Conservation (phyloP, 2,329 filamentous ascomycete genomes). For the Aspergillus pseudoglaucus region DNA sequence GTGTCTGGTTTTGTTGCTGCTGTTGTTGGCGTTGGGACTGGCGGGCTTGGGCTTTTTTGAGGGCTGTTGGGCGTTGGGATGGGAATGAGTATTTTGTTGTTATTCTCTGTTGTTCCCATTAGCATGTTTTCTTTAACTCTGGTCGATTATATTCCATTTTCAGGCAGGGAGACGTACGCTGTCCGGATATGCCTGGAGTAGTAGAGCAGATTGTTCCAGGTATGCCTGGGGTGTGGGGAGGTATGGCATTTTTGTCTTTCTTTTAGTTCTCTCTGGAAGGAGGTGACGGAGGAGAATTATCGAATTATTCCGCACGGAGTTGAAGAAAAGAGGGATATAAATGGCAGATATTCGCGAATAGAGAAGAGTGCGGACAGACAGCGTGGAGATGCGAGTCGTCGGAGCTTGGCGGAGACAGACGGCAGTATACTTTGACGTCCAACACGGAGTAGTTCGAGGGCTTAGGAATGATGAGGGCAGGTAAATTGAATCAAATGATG, state of each 20-base stretch:
- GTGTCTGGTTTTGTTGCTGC: conserved; percentile 10
- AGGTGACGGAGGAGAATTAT: neutral
- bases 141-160: conserved; percentile 4
- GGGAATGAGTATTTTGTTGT: conserved; percentile 83
- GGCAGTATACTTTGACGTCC: neutral
- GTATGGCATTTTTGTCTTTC: conserved; percentile 59
- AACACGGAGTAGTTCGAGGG: too few species aligned
- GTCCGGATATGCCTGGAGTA: conserved; percentile 77
- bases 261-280: neutral
- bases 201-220: conserved; percentile 77
- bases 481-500: too few species aligned
- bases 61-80: conserved; percentile 12
- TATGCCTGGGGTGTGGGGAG: conserved; percentile 80
- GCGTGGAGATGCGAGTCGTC: neutral
- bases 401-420: neutral
- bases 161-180: conserved; percentile 54
- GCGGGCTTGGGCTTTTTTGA: conserved; percentile 23
- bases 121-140: neutral
- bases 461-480: too few species aligned
- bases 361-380: neutral
- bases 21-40: conserved; percentile 22
- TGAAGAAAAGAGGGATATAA: neutral
- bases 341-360: neutral
- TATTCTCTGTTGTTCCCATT: conserved; percentile 59
- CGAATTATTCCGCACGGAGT: neutral